Evolutionary conservation across 1,139 yeast species (phyloP), one percentile per base, ranked within the genome.

Genomic region (Groenewaldozyma auringiensis): DNA sequence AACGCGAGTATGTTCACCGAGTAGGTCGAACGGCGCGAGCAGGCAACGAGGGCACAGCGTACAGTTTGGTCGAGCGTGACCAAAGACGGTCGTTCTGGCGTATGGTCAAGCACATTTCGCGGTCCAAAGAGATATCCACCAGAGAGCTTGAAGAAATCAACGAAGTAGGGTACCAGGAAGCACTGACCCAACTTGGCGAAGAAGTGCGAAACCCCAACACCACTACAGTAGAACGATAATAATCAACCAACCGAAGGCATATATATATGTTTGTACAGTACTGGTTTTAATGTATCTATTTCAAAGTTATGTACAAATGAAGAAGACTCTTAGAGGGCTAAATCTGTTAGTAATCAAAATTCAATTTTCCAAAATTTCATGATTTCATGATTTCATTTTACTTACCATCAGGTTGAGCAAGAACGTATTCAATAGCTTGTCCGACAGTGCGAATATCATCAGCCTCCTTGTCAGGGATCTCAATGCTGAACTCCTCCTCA

Each of bases 21-120:
- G 92, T 89, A 32, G 98, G 98, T 39, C 80, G 98, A 69, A 89
- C 97, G 0, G 97, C 97, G 1, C 79, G 98, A 66, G 98, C 97
- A 1, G 81, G 83, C 46, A 76, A 81, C 42, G 43, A 56, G 0
- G 99, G 99, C 59, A 69, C 71, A 43, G 95, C 95, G 0, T 76
- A 79, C 59, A 82, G 77, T 47, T 62, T 88, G 37, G 71, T 81
- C 48, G 95, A 95, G 25, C 78, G 76, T 49, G 89, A 88, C 46
- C 96, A 88, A 55, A 69, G 68, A 46, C 79, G 73, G 55, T 85
- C 88, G 81, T 78, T 78, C 56, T 70, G 71, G 53, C 54, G 48
- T 27, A 56, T 65, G 49, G 61, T 63, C 31, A 45, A 51, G 52
- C 16, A 56, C 62, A 39, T 52, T 51, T 21, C 58, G 65, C 18